These are phyloP conservation scores for Backusella liffmaniae DNA, from an alignment of 192 early-diverging fungal genomes.

Conservation along the genomic window DNA sequence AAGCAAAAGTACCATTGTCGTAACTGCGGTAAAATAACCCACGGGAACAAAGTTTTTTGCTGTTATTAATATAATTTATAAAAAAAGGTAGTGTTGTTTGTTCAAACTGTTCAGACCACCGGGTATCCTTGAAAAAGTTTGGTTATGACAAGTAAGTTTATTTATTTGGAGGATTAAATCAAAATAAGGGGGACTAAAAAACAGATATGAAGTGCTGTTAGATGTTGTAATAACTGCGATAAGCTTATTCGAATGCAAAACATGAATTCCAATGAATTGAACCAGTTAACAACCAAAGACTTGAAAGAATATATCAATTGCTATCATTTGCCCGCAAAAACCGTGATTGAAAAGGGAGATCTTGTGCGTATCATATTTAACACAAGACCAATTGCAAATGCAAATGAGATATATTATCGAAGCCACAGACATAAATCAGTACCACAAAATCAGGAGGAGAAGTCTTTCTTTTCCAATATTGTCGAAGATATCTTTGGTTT, in stretches of 20 bases:
- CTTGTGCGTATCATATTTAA: slow-evolving; percentile 32
- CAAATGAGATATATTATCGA: slow-evolving; percentile 27
- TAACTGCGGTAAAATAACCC: slow-evolving; percentile 36
- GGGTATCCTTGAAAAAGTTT: slow-evolving; percentile 29
- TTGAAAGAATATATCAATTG: slow-evolving; percentile 32
- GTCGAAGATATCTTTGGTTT: not conserved
- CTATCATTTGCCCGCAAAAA: slow-evolving; percentile 32
- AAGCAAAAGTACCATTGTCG: slow-evolving; percentile 36
- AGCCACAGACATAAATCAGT: not conserved
- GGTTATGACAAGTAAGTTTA: slow-evolving; percentile 36
- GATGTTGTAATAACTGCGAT: slow-evolving; percentile 36
- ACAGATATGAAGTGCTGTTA: slow-evolving; percentile 22
- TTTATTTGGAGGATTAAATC: not conserved
- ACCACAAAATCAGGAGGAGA: not conserved
- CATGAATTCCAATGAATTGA: slow-evolving; percentile 29
- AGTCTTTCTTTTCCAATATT: not conserved
- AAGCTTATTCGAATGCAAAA: slow-evolving; percentile 35
- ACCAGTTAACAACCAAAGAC: slow-evolving; percentile 18
- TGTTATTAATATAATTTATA: not conserved
- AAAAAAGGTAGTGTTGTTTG: slow-evolving; percentile 32
- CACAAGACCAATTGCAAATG: slow-evolving; percentile 29
- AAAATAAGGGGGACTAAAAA: not conserved
- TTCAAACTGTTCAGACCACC: slow-evolving; percentile 29
- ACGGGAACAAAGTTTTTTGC: too few species aligned
- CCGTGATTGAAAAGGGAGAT: slow-evolving; percentile 40